These are phyloP conservation scores for Botrytis sinoallii DNA, from an alignment of 2,329 filamentous ascomycete species.

Conservation along the genomic window DNA sequence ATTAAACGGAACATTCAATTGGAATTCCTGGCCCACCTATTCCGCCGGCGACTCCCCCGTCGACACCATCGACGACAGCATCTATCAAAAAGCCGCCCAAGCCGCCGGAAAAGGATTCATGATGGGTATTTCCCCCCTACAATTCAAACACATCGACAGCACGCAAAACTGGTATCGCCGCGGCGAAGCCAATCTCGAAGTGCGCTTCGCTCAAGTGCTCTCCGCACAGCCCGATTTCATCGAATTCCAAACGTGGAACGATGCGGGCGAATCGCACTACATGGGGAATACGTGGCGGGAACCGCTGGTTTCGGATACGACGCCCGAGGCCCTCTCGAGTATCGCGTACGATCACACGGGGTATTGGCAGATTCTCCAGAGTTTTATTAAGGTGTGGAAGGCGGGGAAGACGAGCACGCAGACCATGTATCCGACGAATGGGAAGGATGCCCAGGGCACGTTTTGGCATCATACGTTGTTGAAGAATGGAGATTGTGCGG, in stretches of 20 bases:
- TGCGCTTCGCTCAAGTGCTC: slow-evolving; percentile 37
- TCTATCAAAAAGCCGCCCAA: slow-evolving; percentile 35
- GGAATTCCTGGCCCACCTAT: slow-evolving; percentile 25
- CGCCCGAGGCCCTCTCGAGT: slow-evolving; percentile 34
- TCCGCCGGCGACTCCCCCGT: slow-evolving; percentile 21
- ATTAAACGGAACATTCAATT: slow-evolving; percentile 24
- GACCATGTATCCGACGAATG: slow-evolving; percentile 29
- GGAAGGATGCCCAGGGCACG: slow-evolving; percentile 26
- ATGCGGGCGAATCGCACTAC: slow-evolving; percentile 42
- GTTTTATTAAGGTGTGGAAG: slow-evolving; percentile 42
- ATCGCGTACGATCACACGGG: slow-evolving; percentile 39
- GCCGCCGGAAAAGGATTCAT: slow-evolving; percentile 40
- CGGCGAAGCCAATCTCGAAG: slow-evolving; percentile 40
- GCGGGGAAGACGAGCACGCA: slow-evolving; percentile 30
- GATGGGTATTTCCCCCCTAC: slow-evolving; percentile 41
- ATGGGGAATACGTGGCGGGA: slow-evolving; percentile 42
- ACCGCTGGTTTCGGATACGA: slow-evolving; percentile 31
- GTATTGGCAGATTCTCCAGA: slow-evolving; percentile 38
- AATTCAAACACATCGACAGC: slow-evolving; percentile 40
- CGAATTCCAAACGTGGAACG: slow-evolving; percentile 44
- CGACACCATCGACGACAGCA: slow-evolving; percentile 31
- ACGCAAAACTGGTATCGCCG: slow-evolving; percentile 39
- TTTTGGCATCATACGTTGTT: slow-evolving; percentile 37
- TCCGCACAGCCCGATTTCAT: slow-evolving; percentile 40
- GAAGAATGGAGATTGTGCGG: slow-evolving; percentile 12